Base-by-base conservation (phyloP, 2,329 filamentous ascomycete species). In the Juglanconis oblonga region DNA sequence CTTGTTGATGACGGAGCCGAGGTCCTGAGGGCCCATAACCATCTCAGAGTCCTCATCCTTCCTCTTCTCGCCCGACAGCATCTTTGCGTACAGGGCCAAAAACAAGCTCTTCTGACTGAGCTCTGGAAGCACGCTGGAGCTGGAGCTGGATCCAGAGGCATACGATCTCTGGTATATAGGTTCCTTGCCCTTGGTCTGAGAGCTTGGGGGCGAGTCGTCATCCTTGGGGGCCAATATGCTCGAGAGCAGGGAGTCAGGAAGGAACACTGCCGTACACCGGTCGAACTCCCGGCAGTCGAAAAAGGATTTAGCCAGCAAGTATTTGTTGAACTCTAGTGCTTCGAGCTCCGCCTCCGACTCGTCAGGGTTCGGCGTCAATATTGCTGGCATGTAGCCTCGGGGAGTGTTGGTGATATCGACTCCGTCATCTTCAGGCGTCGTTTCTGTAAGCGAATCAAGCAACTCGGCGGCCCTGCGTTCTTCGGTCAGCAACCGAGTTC, bases 11-110 rank as follows among this genome's bases (percentile, higher is more conserved):
- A 91, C 90, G 36, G 88, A 87, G 1, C 93, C 92, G 13, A 92
- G 87, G 74, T 99, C 95, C 61, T 93, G 88, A 1, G 95, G 94
- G 0, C 95, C 95, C 75, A 98, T 86, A 54, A 99, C 91, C 90
- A 97, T 97, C 76, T 99, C 95, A 29, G 91, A 92, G 60, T 98
- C 94, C 74, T 99, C 95, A 68, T 97, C 91, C 74, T 94, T 97
- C 65, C 91, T 87, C 79, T 98, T 97, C 79, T 99, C 95, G 1
- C 95, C 95, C 0, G 93, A 90, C 64, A 98, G 85, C 71, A 93
- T 92, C 70, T 94, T 96, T 49, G 95, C 91, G 69, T 99, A 99
- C 4, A 98, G 79, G 0, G 92, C 90, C 10, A 99, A 81, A 70
- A 99, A 99, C 24, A 98, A 76, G 55, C 94, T 92, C 75, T 94